A percentile compares a stretch with the other conserved stretches of the same genome.
These are phyloP conservation scores for Cubamyces lactineus DNA, from an alignment of 768 basidiomycete species.

Conservation along the genomic window DNA sequence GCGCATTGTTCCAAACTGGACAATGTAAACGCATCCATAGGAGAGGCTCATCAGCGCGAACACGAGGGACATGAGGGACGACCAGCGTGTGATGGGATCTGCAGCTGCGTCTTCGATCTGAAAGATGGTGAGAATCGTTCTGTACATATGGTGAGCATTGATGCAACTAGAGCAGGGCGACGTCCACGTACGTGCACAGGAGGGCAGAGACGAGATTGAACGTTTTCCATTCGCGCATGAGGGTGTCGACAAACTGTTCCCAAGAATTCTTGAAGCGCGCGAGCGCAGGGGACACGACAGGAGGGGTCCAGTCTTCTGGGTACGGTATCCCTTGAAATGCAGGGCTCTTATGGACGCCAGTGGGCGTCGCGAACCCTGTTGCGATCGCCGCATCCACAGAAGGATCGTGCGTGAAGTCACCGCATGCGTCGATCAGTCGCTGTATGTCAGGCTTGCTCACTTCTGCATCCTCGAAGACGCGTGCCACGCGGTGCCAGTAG, in stretches of 20 bases:
- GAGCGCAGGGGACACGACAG: conserved; percentile 63
- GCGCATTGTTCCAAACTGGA: conserved; percentile 72
- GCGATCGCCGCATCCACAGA: conserved; percentile 16
- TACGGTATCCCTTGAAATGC: conserved; percentile 30
- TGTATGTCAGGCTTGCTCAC: conserved; percentile 73
- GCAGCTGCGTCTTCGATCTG: conserved; percentile 53
- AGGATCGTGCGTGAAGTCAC: conserved; percentile 15
- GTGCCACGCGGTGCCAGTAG: conserved; percentile 79
- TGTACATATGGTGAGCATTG: neutral
- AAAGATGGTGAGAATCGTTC: conserved; percentile 72
- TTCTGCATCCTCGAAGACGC: conserved; percentile 78
- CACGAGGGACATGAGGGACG: conserved; percentile 64
- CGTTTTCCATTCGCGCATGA: conserved; percentile 79
- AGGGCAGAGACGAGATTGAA: conserved; percentile 74
- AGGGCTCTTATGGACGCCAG: conserved; percentile 10
- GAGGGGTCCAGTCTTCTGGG: conserved; percentile 43
- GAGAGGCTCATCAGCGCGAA: conserved; percentile 71
- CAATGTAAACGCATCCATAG: conserved; percentile 75
- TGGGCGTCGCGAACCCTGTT: conserved; percentile 17
- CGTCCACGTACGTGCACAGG: conserved; percentile 46
- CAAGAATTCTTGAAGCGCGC: conserved; percentile 66
- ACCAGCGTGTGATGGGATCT: conserved; percentile 65
- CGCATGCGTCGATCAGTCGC: conserved; percentile 40
- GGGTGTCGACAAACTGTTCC: conserved; percentile 72
- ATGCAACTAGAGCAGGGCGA: neutral